A percentile compares a stretch with the other conserved stretches of the same genome.
phyloP scores from a whole-genome alignment of 2,329 filamentous ascomycete genomes.

The Fusarium foetens region DNA sequence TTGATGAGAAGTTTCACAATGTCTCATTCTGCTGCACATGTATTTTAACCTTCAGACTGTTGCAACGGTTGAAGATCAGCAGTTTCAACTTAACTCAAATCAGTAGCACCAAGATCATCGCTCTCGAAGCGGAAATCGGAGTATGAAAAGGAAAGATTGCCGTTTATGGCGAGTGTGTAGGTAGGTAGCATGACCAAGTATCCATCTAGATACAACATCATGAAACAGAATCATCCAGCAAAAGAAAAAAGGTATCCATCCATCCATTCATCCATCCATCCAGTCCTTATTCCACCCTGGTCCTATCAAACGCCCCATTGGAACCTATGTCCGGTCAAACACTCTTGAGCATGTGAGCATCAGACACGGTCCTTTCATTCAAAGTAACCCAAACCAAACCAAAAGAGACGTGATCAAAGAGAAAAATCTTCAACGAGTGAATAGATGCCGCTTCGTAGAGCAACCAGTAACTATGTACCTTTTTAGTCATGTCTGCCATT shows the following conservation, averaged over 20 bases:
- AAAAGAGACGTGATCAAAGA: slow-evolving; percentile 31
- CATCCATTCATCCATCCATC: slow-evolving; percentile 20
- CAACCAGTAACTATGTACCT: slow-evolving; percentile 25
- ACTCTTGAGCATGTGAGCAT: slow-evolving; percentile 20
- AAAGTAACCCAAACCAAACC: slow-evolving; percentile 14
- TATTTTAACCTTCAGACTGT: slow-evolving; percentile 3
- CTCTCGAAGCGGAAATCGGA: neutral
- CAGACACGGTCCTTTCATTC: slow-evolving; percentile 21
- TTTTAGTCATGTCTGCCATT: slow-evolving; percentile 26
- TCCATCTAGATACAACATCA: slow-evolving; percentile 46
- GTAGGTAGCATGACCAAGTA: slow-evolving; percentile 19
- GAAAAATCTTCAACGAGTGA: slow-evolving; percentile 29
- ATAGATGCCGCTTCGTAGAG: slow-evolving; percentile 25
- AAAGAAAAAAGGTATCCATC: slow-evolving; percentile 35
- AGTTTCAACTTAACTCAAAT: slow-evolving; percentile 15
- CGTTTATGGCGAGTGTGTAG: slow-evolving; percentile 36
- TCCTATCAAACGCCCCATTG: slow-evolving; percentile 42
- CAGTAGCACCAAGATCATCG: neutral
- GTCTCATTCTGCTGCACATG: slow-evolving; percentile 23
- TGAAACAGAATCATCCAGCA: slow-evolving; percentile 37
- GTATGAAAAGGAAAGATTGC: slow-evolving; percentile 35
- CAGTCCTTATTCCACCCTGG: slow-evolving; percentile 29
- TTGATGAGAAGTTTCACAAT: slow-evolving; percentile 35
- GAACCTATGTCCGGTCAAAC: slow-evolving; percentile 6
- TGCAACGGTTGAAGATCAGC: slow-evolving; percentile 9